Percentiles rank a stretch among this genome's conserved stretches.
These are phyloP conservation scores for Castanea sativa DNA, from an alignment of 306 rosid species.

Conservation along the genomic window DNA sequence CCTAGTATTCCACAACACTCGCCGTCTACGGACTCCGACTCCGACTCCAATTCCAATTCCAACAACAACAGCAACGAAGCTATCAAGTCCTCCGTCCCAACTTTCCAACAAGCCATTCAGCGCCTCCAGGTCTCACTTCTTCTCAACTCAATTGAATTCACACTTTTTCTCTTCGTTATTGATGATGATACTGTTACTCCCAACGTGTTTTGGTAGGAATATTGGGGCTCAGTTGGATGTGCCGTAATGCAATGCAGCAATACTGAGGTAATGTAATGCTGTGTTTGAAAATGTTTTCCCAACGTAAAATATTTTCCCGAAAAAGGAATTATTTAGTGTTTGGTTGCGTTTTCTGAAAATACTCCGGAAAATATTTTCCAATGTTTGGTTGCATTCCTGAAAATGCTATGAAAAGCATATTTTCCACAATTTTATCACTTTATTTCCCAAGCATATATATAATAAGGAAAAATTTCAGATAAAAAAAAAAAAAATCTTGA, in stretches of 20 bases:
- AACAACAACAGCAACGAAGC: conserved; percentile 6
- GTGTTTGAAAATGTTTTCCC: too few species aligned
- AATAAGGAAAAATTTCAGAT: too few species aligned
- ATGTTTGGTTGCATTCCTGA: too few species aligned
- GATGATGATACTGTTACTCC: conserved; percentile 13
- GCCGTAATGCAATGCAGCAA: conserved; percentile 99
- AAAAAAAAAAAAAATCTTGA: too few species aligned
- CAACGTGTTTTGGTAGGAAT: conserved; percentile 42
- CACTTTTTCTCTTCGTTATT: not conserved
- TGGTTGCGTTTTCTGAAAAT: too few species aligned
- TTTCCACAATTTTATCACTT: too few species aligned
- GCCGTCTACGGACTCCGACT: conserved; percentile 24
- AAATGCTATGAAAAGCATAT: too few species aligned
- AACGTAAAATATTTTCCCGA: too few species aligned
- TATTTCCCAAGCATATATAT: too few species aligned
- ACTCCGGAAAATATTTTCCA: too few species aligned
- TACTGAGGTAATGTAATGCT: conserved; percentile 64
- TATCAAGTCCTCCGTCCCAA: conserved; percentile 42
- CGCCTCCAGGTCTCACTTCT: conserved; percentile 74
- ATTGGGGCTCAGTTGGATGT: conserved; percentile 99
- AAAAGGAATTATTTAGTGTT: too few species aligned
- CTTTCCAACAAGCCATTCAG: conserved; percentile 94
- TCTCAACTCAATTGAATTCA: not conserved
- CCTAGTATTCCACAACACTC: conserved; percentile 20
- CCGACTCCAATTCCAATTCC: too few species aligned